Evolutionary conservation across 2,329 filamentous ascomycete genomes (phyloP).

Genomic region (Cytospora piceicola): DNA sequence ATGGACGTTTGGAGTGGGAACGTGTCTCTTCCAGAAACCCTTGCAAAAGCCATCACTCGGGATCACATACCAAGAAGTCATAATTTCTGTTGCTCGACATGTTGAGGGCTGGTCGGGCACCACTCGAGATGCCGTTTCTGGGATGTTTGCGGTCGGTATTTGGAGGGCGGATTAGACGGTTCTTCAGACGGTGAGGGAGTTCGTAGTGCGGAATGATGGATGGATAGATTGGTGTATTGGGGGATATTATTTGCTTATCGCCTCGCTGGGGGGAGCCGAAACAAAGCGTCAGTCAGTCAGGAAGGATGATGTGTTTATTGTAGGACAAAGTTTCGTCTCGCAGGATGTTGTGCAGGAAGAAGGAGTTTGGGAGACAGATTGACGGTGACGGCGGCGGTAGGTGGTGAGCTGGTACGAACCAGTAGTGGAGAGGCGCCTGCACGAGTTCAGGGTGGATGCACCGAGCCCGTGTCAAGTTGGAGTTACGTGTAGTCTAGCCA

Average conservation of each 20-base stretch:
- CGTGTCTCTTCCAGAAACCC: slow-evolving; percentile 29
- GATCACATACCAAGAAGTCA: slow-evolving; percentile 84
- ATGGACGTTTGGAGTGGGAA: slow-evolving; percentile 24
- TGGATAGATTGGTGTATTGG: neutral
- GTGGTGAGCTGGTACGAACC: slow-evolving; percentile 6
- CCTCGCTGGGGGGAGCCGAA: neutral
- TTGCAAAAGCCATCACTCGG: slow-evolving; percentile 30
- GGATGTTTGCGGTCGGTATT: slow-evolving; percentile 19
- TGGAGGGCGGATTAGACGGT: slow-evolving; percentile 11
- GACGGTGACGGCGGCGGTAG: slow-evolving; percentile 21
- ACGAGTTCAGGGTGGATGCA: slow-evolving; percentile 20
- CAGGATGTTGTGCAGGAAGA: slow-evolving; percentile 23
- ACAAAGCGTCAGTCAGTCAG: neutral
- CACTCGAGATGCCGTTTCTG: slow-evolving; percentile 22
- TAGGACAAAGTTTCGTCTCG: slow-evolving; percentile 20
- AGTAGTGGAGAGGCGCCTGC: slow-evolving; percentile 12
- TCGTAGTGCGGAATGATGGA: slow-evolving; percentile 1
- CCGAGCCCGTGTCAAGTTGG: slow-evolving; percentile 23
- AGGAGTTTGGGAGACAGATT: neutral
- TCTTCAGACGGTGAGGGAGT: slow-evolving; percentile 13
- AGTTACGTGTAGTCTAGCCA: slow-evolving; percentile 23
- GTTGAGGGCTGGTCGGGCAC: slow-evolving; percentile 39
- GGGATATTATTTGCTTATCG: neutral
- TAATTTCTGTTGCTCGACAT: slow-evolving; percentile 99
- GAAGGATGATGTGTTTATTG: slow-evolving; percentile 20